Conservation (phyloP, 371 early-diverging fungal genomes). For the Apophysomyces ossiformis region DNA sequence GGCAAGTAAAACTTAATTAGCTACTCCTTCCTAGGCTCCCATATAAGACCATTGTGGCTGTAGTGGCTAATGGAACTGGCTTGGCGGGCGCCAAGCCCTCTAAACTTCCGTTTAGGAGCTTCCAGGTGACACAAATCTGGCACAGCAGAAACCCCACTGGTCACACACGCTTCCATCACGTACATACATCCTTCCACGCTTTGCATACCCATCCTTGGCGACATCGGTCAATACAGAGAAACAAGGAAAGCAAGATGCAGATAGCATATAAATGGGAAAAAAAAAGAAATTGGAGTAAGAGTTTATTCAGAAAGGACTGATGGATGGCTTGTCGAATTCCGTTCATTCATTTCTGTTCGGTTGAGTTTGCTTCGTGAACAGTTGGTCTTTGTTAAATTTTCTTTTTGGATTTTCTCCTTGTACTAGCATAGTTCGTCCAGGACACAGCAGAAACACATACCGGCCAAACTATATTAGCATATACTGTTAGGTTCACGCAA, state of each 20-base stretch:
- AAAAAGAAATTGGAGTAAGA: neutral
- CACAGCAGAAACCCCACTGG: neutral
- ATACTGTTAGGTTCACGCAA: neutral
- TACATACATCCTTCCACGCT: neutral
- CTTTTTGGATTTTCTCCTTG: neutral
- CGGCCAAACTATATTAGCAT: neutral
- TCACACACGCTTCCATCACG: neutral
- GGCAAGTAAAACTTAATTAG: no score
- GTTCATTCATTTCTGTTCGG: neutral
- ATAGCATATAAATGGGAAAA: neutral
- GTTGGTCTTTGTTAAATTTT: no score
- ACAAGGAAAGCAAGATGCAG: neutral
- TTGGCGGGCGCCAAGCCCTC: neutral
- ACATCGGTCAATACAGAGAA: neutral
- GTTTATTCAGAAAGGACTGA: neutral
- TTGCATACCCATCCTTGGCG: neutral
- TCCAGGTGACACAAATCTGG: neutral
- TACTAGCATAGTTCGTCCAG: constrained; percentile 9
- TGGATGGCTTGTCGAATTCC: neutral
- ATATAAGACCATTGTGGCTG: neutral
- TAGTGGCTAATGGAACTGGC: neutral
- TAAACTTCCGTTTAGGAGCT: neutral
- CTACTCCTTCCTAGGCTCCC: no score
- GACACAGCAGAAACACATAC: constrained; percentile 11
- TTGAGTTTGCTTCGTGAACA: neutral